Percentiles rank a stretch among this genome's conserved stretches.
phyloP scores from a whole-genome alignment of 768 basidiomycete genomes.

The Tylopilus sp. region DNA sequence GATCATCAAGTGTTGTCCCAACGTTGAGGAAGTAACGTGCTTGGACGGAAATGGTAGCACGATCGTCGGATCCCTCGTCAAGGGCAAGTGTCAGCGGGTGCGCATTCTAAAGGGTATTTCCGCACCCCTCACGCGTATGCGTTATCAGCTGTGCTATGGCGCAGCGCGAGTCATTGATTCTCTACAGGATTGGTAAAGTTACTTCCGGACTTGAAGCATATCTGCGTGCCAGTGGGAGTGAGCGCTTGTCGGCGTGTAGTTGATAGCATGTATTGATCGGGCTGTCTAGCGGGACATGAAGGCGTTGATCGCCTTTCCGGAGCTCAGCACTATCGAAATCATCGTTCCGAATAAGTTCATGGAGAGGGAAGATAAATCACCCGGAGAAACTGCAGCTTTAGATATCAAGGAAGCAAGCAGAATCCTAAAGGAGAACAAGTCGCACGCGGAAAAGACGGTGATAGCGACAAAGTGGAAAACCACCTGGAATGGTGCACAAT shows the following conservation, averaged over 20 bases:
- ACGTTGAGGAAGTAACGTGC: constrained; percentile 10
- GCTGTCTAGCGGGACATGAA: not conserved
- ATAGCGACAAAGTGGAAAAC: not conserved
- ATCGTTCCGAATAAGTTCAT: too few species aligned
- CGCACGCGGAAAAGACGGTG: constrained; percentile 3
- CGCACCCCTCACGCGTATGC: not conserved
- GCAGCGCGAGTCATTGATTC: not conserved
- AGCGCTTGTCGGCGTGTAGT: not conserved
- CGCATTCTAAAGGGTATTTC: constrained; percentile 3
- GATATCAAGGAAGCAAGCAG: not conserved
- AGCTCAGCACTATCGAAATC: constrained; percentile 6
- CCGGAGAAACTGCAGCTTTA: not conserved
- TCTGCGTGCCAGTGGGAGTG: not conserved
- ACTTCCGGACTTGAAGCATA: constrained; percentile 9
- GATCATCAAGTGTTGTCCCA: constrained; percentile 12
- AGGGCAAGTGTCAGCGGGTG: not conserved
- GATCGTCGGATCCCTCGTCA: constrained; percentile 5
- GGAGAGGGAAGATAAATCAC: not conserved
- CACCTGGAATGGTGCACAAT: rapidly evolving
- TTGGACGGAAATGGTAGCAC: constrained; percentile 5
- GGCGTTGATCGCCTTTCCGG: not conserved
- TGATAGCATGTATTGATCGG: not conserved
- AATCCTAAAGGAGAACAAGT: constrained; percentile 6
- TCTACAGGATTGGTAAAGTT: constrained; percentile 2
- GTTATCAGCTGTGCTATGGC: constrained; percentile 3